A percentile compares a stretch with the other conserved stretches of the same genome.
Conservation (phyloP, 495 filamentous ascomycete species). For the Talaromyces adpressus region DNA sequence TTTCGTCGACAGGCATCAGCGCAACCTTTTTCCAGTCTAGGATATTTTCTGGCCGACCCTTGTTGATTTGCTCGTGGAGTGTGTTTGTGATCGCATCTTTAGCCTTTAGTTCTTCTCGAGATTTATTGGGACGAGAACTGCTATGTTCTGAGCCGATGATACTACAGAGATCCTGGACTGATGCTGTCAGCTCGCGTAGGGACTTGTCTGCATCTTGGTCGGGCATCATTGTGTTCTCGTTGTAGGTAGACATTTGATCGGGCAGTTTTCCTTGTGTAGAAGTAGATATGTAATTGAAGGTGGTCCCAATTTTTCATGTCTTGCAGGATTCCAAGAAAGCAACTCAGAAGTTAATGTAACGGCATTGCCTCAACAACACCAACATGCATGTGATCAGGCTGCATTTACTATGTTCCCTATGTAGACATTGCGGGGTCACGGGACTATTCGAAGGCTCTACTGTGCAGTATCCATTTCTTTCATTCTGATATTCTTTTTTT, state of each 20-base stretch:
- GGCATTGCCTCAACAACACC: no score
- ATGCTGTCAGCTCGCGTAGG: conserved; percentile 5
- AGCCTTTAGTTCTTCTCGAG: not conserved
- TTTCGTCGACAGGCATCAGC: conserved; percentile 6
- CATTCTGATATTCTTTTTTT: no score
- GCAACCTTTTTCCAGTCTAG: conserved; percentile 6
- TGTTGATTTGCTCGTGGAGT: conserved; percentile 16
- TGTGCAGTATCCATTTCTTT: no score
- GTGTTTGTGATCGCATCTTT: conserved; percentile 55
- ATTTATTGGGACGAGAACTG: conserved; percentile 3
- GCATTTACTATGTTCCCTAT: no score
- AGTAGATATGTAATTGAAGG: conserved; percentile 1
- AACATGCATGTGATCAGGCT: no score
- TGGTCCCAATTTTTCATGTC: conserved; percentile 1
- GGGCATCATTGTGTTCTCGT: not conserved
- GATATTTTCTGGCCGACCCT: conserved; percentile 3
- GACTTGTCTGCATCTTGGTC: conserved; percentile 3
- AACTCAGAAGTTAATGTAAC: conserved; percentile 2
- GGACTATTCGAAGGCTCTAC: no score
- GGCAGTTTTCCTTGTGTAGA: not conserved
- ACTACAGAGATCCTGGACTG: not conserved
- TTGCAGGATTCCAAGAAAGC: not conserved
- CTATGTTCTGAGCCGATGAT: not conserved
- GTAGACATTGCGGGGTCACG: no score
- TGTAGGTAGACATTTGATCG: conserved; percentile 1